Evolutionary conservation across 2,329 filamentous ascomycete genomes (phyloP), one percentile per base, ranked within the genome.

Genomic region (Coleophoma cylindrospora): DNA sequence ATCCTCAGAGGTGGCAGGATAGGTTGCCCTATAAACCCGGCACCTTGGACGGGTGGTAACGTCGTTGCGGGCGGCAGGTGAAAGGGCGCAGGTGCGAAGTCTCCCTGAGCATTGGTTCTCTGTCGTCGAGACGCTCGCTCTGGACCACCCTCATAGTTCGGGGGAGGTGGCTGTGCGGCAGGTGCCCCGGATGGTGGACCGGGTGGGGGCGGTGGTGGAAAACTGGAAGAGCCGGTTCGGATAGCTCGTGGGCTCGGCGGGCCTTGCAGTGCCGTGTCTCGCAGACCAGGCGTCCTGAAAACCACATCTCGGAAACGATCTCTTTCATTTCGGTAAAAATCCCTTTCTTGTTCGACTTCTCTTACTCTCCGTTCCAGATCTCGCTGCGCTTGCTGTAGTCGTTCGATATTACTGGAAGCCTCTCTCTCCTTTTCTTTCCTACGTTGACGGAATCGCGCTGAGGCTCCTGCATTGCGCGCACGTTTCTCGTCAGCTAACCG

Each of bases 401-500:
- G 80, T 46, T 86, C 76, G 55, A 92, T 83, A 45, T 80, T 84
- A 49, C 78, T 76, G 14, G 81, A 80, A 50, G 85, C 86, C 65
- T 90, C 86, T 59, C 80, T 81, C 65, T 92, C 88, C 65, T 87
- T 85, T 62, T 91, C 88, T 70, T 95, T 95, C 63, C 90, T 84
- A 52, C 91, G 80, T 62, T 84, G 82, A 49, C 90, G 80, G 57
- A 95, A 94, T 52, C 90, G 79, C 44, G 89, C 89, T 50, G 89
- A 95, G 6, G 90, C 90, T 44, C 87, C 87, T 38, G 90, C 90
- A 62, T 95, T 95, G 47, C 89, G 81, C 66, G 87, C 85, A 50
- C 90, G 78, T 70, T 94, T 95, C 67, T 95, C 89, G 61, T 94
- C 88, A 37, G 89, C 87, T 60, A 89, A 83, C 57, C 84, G 86